Percentiles rank a stretch among this genome's conserved stretches.
Conservation (phyloP, 225 moss, liverwort and hornwort genomes). For the Pleurozium schreberi region DNA sequence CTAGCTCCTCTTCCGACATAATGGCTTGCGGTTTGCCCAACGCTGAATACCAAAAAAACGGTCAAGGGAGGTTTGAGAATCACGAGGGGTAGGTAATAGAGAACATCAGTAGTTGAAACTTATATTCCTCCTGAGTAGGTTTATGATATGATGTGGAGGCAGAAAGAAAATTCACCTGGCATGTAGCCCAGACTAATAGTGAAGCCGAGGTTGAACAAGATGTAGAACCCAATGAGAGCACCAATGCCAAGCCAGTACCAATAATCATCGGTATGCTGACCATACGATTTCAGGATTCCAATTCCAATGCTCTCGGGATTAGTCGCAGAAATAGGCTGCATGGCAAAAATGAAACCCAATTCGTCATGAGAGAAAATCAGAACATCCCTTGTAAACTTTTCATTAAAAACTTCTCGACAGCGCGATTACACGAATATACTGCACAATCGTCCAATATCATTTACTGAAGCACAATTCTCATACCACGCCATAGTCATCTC, state of each 20-base stretch:
- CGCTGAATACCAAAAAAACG: neutral
- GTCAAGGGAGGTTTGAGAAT: neutral
- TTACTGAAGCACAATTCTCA: neutral
- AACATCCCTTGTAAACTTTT: neutral
- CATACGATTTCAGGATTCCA: neutral
- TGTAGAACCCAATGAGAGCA: slow-evolving; percentile 29
- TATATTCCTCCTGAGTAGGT: neutral
- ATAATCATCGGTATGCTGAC: neutral
- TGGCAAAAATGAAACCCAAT: neutral
- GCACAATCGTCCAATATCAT: neutral
- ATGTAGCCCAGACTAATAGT: slow-evolving; percentile 31
- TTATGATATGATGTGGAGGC: neutral
- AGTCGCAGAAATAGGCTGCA: slow-evolving; percentile 10
- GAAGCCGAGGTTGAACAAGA: slow-evolving; percentile 36
- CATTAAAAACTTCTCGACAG: neutral
- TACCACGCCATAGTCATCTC: neutral
- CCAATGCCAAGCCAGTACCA: slow-evolving; percentile 49
- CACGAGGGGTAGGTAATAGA: neutral
- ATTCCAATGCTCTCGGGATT: neutral
- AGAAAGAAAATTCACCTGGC: slow-evolving; percentile 14
- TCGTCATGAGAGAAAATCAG: neutral
- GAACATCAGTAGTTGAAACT: neutral
- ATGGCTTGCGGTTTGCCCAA: slow-evolving; percentile 46
- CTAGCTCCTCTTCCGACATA: slow-evolving; percentile 42
- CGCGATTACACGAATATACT: neutral